Percentiles rank a stretch among this genome's conserved stretches.
Conservation (phyloP, 352 stramenopile genomes). For the Globisporangium splendens region DNA sequence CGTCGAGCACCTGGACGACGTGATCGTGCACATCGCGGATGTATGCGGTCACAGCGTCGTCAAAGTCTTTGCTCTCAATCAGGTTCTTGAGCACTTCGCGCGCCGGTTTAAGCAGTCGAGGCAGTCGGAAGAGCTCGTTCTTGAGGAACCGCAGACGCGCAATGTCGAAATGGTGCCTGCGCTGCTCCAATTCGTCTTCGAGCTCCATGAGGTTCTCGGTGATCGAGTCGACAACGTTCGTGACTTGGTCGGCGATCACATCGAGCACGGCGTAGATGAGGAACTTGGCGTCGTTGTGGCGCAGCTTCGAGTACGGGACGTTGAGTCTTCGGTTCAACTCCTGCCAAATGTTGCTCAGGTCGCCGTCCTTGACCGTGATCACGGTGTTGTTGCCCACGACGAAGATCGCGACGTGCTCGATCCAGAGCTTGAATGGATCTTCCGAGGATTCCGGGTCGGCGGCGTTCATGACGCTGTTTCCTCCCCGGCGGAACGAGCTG, state of each 20-base stretch:
- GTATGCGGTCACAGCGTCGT: conserved; percentile 72
- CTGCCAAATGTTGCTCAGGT: conserved; percentile 63
- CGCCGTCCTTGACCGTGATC: conserved; percentile 80
- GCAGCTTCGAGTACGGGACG: conserved; percentile 86
- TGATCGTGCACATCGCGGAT: conserved; percentile 87
- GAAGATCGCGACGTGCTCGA: conserved; percentile 84
- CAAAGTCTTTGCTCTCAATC: conserved; percentile 81
- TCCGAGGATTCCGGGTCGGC: conserved; percentile 32
- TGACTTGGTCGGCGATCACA: conserved; percentile 84
- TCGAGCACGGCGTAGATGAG: conserved; percentile 86
- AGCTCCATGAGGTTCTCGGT: conserved; percentile 77
- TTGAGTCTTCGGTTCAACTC: conserved; percentile 70
- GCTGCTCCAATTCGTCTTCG: conserved; percentile 62
- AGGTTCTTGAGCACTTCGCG: conserved; percentile 83
- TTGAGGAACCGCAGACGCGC: conserved; percentile 59
- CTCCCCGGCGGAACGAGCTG: conserved; percentile 7
- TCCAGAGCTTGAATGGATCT: conserved; percentile 70
- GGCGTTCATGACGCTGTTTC: not conserved
- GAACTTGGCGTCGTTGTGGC: conserved; percentile 86
- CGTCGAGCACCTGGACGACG: conserved; percentile 71
- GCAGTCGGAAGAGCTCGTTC: conserved; percentile 77
- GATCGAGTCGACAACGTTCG: conserved; percentile 68
- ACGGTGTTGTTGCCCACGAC: conserved; percentile 79
- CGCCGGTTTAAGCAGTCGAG: conserved; percentile 72
- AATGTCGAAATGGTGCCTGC: conserved; percentile 78